Evolutionary conservation across 306 rosid genomes (phyloP).

Genomic region (Prunus salicina): DNA sequence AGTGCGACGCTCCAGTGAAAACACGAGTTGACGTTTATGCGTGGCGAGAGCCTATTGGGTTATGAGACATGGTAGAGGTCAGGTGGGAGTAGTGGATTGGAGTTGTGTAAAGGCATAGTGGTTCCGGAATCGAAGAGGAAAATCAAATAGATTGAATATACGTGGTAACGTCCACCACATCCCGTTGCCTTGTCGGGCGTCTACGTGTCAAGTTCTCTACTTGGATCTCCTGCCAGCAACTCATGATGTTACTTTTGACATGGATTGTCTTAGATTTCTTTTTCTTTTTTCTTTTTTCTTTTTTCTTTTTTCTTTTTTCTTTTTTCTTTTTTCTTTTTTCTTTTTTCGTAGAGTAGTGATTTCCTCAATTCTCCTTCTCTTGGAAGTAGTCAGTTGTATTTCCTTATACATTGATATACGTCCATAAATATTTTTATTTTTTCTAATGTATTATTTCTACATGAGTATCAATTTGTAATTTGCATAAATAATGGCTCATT

Average conservation of each 20-base stretch:
- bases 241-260: neutral
- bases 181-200: conserved; percentile 8
- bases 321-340: neutral
- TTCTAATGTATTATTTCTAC: too few species aligned
- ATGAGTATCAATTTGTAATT: too few species aligned
- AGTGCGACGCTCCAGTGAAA: neutral
- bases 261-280: neutral
- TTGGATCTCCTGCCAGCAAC: neutral
- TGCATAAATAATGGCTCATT: too few species aligned
- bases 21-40: neutral
- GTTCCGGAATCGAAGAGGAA: conserved; percentile 13
- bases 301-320: too few species aligned
- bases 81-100: conserved; percentile 10
- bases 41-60: neutral
- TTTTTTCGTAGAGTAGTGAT: too few species aligned
- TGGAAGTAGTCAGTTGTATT: too few species aligned
- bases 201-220: conserved; percentile 2
- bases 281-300: too few species aligned
- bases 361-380: neutral
- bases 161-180: conserved; percentile 12
- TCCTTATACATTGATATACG: too few species aligned
- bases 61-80: neutral
- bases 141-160: conserved; percentile 15
- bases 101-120: neutral
- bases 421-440: too few species aligned